phyloP scores from a whole-genome alignment of 1,139 yeast genomes.

The Suhomyces panamericanus region DNA sequence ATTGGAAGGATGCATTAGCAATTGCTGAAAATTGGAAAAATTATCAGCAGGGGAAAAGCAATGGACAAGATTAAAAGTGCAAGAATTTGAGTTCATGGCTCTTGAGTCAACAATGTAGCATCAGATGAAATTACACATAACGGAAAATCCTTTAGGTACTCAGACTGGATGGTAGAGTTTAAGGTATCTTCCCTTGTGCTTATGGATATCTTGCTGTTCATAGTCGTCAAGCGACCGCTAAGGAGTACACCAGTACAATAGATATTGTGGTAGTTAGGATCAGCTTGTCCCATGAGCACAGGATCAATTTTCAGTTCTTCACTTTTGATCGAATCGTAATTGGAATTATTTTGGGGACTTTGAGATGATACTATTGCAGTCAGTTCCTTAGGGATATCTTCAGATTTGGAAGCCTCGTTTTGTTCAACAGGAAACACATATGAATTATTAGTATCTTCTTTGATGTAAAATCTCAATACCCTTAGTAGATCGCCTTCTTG shows the following conservation, averaged over 20 bases:
- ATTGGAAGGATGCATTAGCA: constrained; percentile 47
- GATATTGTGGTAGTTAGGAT: constrained; percentile 21
- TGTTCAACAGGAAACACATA: neutral
- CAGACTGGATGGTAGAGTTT: constrained; percentile 10
- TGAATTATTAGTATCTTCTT: neutral
- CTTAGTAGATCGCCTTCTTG: constrained; percentile 39
- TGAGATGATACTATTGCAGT: too few species aligned
- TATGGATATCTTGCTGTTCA: constrained; percentile 21
- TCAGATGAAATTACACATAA: constrained; percentile 32
- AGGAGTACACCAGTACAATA: constrained; percentile 37
- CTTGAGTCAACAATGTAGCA: constrained; percentile 27
- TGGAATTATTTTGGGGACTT: too few species aligned
- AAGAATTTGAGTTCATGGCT: neutral
- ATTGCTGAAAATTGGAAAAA: constrained; percentile 51
- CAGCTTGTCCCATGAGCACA: constrained; percentile 9
- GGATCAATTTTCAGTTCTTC: neutral
- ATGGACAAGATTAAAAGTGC: neutral
- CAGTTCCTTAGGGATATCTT: too few species aligned
- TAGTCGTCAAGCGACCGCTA: constrained; percentile 29
- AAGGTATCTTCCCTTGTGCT: constrained; percentile 17
- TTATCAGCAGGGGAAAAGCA: constrained; percentile 8
- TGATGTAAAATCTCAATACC: constrained; percentile 29
- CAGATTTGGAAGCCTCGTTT: neutral
- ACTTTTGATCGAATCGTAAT: neutral
- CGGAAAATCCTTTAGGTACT: constrained; percentile 35